Percentiles rank a stretch among this genome's conserved stretches.
Conservation (phyloP, 2,329 filamentous ascomycete genomes). For the Diaporthe batatas region DNA sequence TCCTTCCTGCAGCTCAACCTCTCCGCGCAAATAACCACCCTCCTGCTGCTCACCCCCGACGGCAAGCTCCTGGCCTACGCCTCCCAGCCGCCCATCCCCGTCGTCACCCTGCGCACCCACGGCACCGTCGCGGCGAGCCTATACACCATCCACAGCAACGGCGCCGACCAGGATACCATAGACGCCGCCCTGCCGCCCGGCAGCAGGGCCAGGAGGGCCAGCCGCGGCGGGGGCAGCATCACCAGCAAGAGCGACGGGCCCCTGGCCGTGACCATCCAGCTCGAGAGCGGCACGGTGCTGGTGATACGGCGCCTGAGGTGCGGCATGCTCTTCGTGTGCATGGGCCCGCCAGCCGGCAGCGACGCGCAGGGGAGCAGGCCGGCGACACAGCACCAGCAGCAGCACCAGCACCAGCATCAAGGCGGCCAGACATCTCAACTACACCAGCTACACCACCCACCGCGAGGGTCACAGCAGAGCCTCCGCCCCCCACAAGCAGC, state of each 20-base stretch:
- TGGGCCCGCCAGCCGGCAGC: conserved; percentile 56
- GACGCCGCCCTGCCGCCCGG: conserved; percentile 47
- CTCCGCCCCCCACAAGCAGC: conserved; percentile 5
- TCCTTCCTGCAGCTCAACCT: conserved; percentile 72
- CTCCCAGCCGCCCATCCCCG: conserved; percentile 61
- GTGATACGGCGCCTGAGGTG: conserved; percentile 70
- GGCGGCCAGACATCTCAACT: conserved; percentile 29
- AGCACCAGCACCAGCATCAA: conserved; percentile 34
- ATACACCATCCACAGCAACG: conserved; percentile 68
- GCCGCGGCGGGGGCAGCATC: conserved; percentile 36
- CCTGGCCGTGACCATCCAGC: conserved; percentile 67
- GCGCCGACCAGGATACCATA: conserved; percentile 57
- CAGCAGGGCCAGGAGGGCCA: conserved; percentile 41
- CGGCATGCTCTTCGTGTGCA: conserved; percentile 72
- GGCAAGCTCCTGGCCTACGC: conserved; percentile 75
- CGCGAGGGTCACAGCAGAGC: background rate
- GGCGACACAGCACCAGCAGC: conserved; percentile 31
- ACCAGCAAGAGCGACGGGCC: conserved; percentile 35
- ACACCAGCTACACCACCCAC: background rate
- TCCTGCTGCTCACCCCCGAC: conserved; percentile 70
- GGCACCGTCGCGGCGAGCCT: conserved; percentile 74
- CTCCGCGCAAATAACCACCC: conserved; percentile 68
- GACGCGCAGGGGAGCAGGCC: conserved; percentile 27
- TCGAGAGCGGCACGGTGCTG: conserved; percentile 67
- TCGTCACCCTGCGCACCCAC: conserved; percentile 71